phyloP scores from a whole-genome alignment of 2,329 filamentous ascomycete species.

The Aureobasidium lini region DNA sequence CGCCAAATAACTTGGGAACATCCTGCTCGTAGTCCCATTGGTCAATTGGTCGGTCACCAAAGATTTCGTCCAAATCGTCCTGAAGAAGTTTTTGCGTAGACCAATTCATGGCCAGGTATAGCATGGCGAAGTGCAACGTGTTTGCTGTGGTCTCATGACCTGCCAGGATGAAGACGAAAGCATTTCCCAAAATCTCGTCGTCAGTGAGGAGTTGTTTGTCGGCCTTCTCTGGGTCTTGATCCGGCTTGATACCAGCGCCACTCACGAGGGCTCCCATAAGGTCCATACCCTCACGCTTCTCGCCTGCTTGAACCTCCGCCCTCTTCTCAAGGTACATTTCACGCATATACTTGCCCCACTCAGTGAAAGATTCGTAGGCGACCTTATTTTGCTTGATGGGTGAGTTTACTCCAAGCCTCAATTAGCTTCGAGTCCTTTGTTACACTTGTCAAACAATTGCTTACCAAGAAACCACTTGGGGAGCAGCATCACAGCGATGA shows the following conservation, averaged over 20 bases:
- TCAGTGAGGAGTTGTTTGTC: constrained; percentile 46
- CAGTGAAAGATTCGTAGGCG: constrained; percentile 49
- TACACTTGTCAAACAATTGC: constrained; percentile 15
- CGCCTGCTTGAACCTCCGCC: constrained; percentile 34
- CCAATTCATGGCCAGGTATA: constrained; percentile 60
- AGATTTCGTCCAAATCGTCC: constrained; percentile 58
- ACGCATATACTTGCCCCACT: constrained; percentile 63
- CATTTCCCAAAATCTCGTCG: constrained; percentile 64
- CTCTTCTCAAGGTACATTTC: constrained; percentile 60
- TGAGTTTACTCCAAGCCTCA: constrained; percentile 29
- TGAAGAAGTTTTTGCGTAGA: constrained; percentile 59
- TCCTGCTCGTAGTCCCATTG: constrained; percentile 65
- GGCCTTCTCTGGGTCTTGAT: constrained; percentile 31
- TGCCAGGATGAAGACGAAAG: constrained; percentile 56
- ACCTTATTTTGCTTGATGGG: constrained; percentile 47
- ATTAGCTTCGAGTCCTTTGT: not conserved
- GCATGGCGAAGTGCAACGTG: constrained; percentile 61
- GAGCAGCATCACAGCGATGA: constrained; percentile 54
- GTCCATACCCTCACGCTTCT: constrained; percentile 43
- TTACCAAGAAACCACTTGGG: constrained; percentile 50
- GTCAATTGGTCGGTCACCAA: constrained; percentile 50
- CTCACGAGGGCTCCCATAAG: constrained; percentile 49
- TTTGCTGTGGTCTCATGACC: constrained; percentile 79
- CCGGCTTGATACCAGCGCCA: constrained; percentile 32
- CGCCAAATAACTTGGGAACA: constrained; percentile 58